Evolutionary conservation across 257 asterid species (phyloP).

Genomic region (Perilla frutescens): DNA sequence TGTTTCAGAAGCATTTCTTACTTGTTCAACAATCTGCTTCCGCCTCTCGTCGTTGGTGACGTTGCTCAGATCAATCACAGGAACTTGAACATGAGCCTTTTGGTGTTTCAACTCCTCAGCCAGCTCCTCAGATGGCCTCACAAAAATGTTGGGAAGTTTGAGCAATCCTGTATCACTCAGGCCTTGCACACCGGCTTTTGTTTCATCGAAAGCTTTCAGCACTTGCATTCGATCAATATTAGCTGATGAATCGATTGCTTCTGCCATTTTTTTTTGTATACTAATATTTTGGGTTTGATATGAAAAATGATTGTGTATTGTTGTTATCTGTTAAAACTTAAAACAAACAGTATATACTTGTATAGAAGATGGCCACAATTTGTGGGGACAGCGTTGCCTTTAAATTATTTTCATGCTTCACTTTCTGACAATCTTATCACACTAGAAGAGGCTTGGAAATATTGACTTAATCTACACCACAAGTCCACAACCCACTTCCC

Average conservation of each 20-base stretch:
- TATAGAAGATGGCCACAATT: too few species aligned
- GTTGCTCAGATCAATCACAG: slow-evolving; percentile 46
- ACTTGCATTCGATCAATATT: slow-evolving; percentile 32
- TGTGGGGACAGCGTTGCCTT: too few species aligned
- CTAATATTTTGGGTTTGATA: too few species aligned
- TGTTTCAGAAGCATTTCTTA: slow-evolving; percentile 38
- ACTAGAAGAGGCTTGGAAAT: too few species aligned
- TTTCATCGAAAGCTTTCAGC: slow-evolving; percentile 56
- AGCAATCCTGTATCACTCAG: slow-evolving; percentile 42
- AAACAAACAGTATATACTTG: too few species aligned
- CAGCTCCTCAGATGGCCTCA: slow-evolving; percentile 38
- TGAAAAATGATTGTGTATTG: too few species aligned
- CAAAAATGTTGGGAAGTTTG: slow-evolving; percentile 47
- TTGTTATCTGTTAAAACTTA: too few species aligned
- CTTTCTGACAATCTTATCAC: too few species aligned
- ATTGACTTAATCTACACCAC: too few species aligned
- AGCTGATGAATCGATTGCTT: neutral
- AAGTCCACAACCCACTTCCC: too few species aligned
- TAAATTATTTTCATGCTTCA: too few species aligned
- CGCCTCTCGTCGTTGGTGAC: slow-evolving; percentile 21
- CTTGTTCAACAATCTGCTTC: slow-evolving; percentile 39
- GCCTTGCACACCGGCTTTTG: slow-evolving; percentile 56
- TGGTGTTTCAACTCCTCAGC: neutral
- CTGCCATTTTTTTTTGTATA: neutral
- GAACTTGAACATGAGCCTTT: slow-evolving; percentile 38